A percentile compares a stretch with the other conserved stretches of the same genome.
Conservation (phyloP, 805 yeast genomes). For the Metschnikowia hibisci region DNA sequence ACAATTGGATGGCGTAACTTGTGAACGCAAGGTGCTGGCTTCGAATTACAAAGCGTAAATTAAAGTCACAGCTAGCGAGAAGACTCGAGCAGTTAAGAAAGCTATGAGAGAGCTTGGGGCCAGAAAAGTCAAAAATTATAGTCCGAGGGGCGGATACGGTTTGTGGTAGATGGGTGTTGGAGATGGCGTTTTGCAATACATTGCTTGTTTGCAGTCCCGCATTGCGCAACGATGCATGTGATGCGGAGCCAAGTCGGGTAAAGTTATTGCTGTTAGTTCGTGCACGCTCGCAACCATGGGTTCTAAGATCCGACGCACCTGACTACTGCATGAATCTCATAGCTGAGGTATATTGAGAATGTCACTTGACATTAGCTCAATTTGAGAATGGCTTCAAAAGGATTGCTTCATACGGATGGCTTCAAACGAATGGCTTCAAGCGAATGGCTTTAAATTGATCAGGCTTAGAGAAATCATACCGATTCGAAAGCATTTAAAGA, state of each 20-base stretch:
- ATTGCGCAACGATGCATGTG: slow-evolving; percentile 4
- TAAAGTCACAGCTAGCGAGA: slow-evolving; percentile 5
- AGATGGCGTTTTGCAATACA: neutral
- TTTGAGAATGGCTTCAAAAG: too few species aligned
- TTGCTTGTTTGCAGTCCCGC: slow-evolving; percentile 1
- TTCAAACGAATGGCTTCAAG: too few species aligned
- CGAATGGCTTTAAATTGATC: too few species aligned
- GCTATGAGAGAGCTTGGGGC: neutral
- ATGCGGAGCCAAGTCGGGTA: slow-evolving; percentile 2
- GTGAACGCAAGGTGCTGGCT: neutral
- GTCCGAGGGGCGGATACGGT: neutral
- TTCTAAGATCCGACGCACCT: too few species aligned
- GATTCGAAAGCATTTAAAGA: too few species aligned
- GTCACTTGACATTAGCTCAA: too few species aligned
- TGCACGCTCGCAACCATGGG: neutral
- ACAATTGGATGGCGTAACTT: too few species aligned
- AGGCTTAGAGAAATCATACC: too few species aligned
- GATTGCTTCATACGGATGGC: too few species aligned
- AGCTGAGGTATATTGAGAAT: too few species aligned
- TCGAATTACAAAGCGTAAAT: neutral
- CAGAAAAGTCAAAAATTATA: neutral
- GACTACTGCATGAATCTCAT: too few species aligned
- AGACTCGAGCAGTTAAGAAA: neutral
- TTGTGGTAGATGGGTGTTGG: neutral
- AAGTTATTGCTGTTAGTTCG: neutral